Percentiles rank a stretch among this genome's conserved stretches.
Conservation (phyloP, 2,329 filamentous ascomycete genomes). For the Helminthosporium solani region DNA sequence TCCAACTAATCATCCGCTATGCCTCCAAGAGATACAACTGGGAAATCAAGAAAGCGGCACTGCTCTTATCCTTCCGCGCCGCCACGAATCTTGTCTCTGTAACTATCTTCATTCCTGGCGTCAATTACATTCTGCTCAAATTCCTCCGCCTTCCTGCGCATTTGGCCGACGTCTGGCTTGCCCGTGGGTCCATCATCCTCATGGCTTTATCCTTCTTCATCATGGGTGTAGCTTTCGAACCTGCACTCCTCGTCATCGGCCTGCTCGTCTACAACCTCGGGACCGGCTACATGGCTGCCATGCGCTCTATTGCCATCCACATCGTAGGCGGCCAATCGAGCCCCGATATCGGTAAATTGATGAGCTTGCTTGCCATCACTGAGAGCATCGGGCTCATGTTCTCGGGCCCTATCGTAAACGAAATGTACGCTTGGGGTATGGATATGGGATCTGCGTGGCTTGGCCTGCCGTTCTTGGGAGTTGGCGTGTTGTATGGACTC, state of each 20-base stretch:
- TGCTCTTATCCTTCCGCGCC: slow-evolving; percentile 50
- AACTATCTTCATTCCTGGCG: slow-evolving; percentile 47
- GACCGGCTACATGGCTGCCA: slow-evolving; percentile 50
- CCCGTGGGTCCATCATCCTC: slow-evolving; percentile 48
- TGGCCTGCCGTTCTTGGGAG: slow-evolving; percentile 46
- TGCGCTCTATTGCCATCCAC: slow-evolving; percentile 51
- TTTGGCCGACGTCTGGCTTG: slow-evolving; percentile 49
- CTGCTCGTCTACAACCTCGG: slow-evolving; percentile 52
- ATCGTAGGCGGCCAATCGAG: slow-evolving; percentile 48
- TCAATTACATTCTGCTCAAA: slow-evolving; percentile 43
- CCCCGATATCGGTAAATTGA: slow-evolving; percentile 49
- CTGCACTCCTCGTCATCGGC: slow-evolving; percentile 46
- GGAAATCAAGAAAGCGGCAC: slow-evolving; percentile 46
- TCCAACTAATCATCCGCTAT: slow-evolving; percentile 53
- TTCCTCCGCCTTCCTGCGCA: slow-evolving; percentile 40
- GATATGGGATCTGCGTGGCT: slow-evolving; percentile 50
- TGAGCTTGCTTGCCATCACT: slow-evolving; percentile 52
- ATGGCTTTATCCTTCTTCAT: slow-evolving; percentile 48
- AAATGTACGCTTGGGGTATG: slow-evolving; percentile 50
- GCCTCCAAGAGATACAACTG: slow-evolving; percentile 54
- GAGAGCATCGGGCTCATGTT: slow-evolving; percentile 51
- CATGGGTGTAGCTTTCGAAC: slow-evolving; percentile 48
- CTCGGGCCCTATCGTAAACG: slow-evolving; percentile 49
- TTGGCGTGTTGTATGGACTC: slow-evolving; percentile 24
- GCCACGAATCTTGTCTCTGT: slow-evolving; percentile 51